Conservation (phyloP, 1,284 basidiomycete genomes). For the Ceratorhiza oryzae-sativae region DNA sequence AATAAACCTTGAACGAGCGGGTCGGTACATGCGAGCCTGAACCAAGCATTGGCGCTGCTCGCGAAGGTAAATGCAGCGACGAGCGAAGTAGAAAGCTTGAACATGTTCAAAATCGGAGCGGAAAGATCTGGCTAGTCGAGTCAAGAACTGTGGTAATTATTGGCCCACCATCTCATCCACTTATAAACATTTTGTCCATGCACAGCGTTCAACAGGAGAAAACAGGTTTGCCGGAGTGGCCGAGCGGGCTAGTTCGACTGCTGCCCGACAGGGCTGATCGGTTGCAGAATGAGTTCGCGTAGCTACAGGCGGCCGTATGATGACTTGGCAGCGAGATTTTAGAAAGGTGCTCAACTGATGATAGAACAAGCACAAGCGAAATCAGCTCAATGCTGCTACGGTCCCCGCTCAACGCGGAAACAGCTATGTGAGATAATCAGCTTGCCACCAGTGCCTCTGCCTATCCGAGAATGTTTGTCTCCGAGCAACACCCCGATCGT, state of each 20-base stretch:
- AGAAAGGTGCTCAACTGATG: neutral
- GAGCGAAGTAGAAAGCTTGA: slow-evolving; percentile 15
- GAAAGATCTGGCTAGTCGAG: neutral
- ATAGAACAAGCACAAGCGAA: neutral
- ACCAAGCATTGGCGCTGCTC: slow-evolving; percentile 52
- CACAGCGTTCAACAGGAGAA: too few species aligned
- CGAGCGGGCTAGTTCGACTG: neutral
- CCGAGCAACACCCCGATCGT: neutral
- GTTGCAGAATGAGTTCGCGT: slow-evolving; percentile 3
- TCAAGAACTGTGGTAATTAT: neutral
- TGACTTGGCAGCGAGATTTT: neutral
- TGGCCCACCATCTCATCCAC: neutral
- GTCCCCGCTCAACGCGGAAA: neutral
- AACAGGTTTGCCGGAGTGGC: neutral
- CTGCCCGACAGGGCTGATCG: slow-evolving; percentile 7
- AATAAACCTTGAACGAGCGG: slow-evolving; percentile 50
- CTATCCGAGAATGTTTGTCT: neutral
- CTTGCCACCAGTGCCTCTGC: neutral
- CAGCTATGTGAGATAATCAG: slow-evolving; percentile 1
- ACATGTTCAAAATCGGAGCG: slow-evolving; percentile 7
- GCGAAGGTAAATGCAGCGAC: slow-evolving; percentile 43
- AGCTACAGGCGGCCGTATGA: neutral
- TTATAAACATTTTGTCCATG: neutral
- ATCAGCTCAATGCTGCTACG: neutral
- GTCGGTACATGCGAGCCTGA: slow-evolving; percentile 54